Conservation (phyloP, 768 basidiomycete genomes). For the Rhizopogon vesiculosus region DNA sequence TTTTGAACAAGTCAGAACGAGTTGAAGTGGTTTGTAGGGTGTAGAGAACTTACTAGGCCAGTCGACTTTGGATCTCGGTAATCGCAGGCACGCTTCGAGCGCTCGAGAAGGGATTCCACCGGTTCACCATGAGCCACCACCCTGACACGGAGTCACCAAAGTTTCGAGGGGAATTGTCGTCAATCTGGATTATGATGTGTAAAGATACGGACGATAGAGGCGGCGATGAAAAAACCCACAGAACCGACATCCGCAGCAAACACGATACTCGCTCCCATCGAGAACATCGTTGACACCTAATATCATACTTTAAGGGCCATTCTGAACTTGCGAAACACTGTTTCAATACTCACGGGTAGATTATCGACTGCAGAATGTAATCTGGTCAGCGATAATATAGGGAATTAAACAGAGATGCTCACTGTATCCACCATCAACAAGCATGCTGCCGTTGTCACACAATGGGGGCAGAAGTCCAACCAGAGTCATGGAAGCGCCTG, state of each 20-base stretch:
- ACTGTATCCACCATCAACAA: conserved; percentile 91
- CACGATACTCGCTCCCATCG: conserved; percentile 84
- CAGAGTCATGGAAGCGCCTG: conserved; percentile 95
- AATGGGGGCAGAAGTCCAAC: conserved; percentile 93
- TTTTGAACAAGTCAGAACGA: conserved; percentile 26
- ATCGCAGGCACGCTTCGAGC: conserved; percentile 78
- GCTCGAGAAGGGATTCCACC: conserved; percentile 88
- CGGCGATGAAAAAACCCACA: conserved; percentile 39
- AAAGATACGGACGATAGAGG: not conserved
- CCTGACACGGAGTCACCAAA: conserved; percentile 96
- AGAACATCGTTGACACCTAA: conserved; percentile 87
- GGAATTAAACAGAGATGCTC: conserved; percentile 19
- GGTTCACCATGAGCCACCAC: conserved; percentile 91
- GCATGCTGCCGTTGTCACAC: conserved; percentile 89
- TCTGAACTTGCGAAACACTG: not conserved
- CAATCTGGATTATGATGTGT: conserved; percentile 45
- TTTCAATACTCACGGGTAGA: conserved; percentile 56
- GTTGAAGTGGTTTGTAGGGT: not conserved
- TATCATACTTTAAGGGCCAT: conserved; percentile 1
- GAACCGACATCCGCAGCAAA: conserved; percentile 93
- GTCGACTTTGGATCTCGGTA: conserved; percentile 88
- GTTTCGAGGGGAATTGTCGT: conserved; percentile 92
- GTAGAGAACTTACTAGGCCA: conserved; percentile 79
- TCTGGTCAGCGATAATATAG: conserved; percentile 10
- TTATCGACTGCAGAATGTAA: conserved; percentile 64